phyloP scores from a whole-genome alignment of 208 protist species.

The Trichomonas vaginalis region DNA sequence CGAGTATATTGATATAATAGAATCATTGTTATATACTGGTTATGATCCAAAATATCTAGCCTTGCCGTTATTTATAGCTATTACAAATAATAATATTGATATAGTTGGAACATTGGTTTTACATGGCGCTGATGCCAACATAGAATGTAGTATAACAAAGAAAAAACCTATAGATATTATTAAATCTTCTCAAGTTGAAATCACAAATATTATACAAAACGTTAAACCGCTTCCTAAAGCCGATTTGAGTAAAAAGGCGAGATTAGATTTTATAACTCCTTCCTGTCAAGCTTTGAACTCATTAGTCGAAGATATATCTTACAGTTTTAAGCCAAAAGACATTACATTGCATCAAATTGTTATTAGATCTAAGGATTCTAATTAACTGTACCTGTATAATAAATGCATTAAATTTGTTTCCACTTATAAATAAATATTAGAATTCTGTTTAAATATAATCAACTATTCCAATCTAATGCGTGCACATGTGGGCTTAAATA shows the following conservation, averaged over 20 bases:
- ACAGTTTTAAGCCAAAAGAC: neutral
- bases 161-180: neutral
- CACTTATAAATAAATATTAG: too few relatives aligned
- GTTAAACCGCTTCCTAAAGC: neutral
- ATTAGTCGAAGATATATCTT: neutral
- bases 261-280: neutral
- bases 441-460: too few relatives aligned
- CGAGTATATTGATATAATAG: neutral
- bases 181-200: neutral
- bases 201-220: neutral
- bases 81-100: neutral
- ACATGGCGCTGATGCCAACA: neutral
- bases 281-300: neutral
- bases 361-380: neutral
- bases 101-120: neutral
- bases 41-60: neutral
- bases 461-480: too few relatives aligned
- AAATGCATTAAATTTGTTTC: too few relatives aligned
- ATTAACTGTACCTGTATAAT: too few relatives aligned
- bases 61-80: neutral
- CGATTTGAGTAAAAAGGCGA: neutral
- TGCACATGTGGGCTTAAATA: too few relatives aligned
- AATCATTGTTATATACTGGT: neutral
- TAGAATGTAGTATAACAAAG: neutral
- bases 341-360: neutral